These are phyloP conservation scores for Coix lacrymajobi DNA, from an alignment of 176 grass and related monocot species.

Conservation along the genomic window DNA sequence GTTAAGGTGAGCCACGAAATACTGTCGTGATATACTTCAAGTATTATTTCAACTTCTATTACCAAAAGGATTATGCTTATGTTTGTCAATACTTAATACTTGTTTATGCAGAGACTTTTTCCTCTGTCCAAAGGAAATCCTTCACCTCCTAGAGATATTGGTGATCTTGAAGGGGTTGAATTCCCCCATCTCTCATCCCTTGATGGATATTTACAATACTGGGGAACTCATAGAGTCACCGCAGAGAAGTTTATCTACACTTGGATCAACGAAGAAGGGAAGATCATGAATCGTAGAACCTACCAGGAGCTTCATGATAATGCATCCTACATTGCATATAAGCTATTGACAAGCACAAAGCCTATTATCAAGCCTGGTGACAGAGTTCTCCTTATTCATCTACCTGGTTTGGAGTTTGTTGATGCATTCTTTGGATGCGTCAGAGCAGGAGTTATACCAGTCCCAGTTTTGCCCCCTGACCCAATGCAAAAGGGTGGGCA, in stretches of 20 bases:
- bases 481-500: conserved; percentile 62
- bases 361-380: conserved; percentile 53
- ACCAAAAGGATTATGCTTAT: neutral
- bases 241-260: conserved; percentile 43
- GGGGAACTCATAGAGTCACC: conserved; percentile 55
- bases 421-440: conserved; percentile 73
- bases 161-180: conserved; percentile 59
- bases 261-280: conserved; percentile 75
- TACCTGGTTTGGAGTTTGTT: conserved; percentile 69
- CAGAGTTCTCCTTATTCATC: conserved; percentile 62
- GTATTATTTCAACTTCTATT: neutral
- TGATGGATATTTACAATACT: conserved; percentile 62
- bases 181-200: conserved; percentile 54
- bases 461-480: conserved; percentile 71
- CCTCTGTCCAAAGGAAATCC: conserved; percentile 37
- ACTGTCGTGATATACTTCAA: neutral
- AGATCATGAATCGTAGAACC: conserved; percentile 56
- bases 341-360: conserved; percentile 48
- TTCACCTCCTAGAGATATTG: conserved; percentile 49
- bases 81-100: conserved; percentile 12
- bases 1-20: conserved; percentile 47
- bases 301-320: conserved; percentile 59
- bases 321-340: conserved; percentile 54
- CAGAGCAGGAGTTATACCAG: conserved; percentile 61
- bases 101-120: conserved; percentile 66